These are phyloP conservation scores for Pichia sp. DNA, from an alignment of 1,139 yeast species.

Conservation along the genomic window DNA sequence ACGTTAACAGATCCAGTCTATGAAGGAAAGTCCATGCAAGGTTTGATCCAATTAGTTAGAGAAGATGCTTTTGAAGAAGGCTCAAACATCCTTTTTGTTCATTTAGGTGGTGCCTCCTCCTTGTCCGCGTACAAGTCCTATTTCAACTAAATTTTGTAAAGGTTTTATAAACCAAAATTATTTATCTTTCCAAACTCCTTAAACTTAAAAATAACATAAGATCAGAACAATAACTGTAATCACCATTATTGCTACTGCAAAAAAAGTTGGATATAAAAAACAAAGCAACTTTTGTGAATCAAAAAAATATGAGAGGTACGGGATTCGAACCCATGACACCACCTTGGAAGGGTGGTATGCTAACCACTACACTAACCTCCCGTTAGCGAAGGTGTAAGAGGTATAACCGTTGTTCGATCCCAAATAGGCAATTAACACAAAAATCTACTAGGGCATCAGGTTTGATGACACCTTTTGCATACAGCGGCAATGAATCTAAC, in stretches of 20 bases:
- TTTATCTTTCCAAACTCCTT: too few relatives aligned
- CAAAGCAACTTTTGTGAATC: too few relatives aligned
- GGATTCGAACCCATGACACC: slow-evolving; percentile 79
- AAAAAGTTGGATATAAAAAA: slow-evolving; percentile 8
- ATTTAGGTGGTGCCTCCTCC: slow-evolving; percentile 31
- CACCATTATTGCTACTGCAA: background rate
- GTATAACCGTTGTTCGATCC: too few relatives aligned
- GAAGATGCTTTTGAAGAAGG: slow-evolving; percentile 27
- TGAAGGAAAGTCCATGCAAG: slow-evolving; percentile 31
- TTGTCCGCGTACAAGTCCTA: slow-evolving; percentile 26
- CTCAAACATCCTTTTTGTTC: slow-evolving; percentile 27
- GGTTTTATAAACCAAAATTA: too few relatives aligned
- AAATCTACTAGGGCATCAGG: too few relatives aligned
- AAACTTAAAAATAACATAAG: too few relatives aligned
- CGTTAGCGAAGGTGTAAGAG: background rate
- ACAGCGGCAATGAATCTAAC: too few relatives aligned
- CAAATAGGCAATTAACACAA: too few relatives aligned
- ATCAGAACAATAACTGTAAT: background rate
- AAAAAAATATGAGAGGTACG: slow-evolving; percentile 61
- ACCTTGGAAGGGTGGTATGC: slow-evolving; percentile 70
- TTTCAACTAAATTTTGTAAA: slow-evolving; percentile 10
- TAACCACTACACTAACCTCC: slow-evolving; percentile 32
- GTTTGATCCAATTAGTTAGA: slow-evolving; percentile 25
- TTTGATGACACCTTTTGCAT: too few relatives aligned
- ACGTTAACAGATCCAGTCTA: slow-evolving; percentile 31